Evolutionary conservation across 2,329 filamentous ascomycete species (phyloP), one percentile per base, ranked within the genome.

Genomic region (Colletotrichum ledebouriae): DNA sequence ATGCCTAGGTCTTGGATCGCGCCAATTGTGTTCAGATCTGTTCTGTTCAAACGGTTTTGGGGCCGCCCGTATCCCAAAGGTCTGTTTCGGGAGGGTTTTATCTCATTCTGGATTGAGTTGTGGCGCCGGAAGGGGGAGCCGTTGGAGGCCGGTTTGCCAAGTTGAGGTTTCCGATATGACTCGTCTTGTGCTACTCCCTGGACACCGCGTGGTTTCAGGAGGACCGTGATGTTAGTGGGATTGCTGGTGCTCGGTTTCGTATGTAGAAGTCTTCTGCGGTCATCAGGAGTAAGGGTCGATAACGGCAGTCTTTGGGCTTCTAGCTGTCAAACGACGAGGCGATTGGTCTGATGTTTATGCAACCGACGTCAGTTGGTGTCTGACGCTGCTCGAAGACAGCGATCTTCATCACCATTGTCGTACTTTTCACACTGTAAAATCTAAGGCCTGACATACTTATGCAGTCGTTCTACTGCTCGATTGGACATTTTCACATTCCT

Each of bases 171-270:
- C n/a, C 7, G 15, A 17, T 15, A 15, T 25, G 25, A 25, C 4
- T 25, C 29, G 25, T n/a, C 33, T 13, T 52, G 15, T 52, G 49
- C 29, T 52, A 52, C 29, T 15, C 22, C 25, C 25, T 15, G 15
- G 29, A n/a, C 22, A 29, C 41, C 58, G 41, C 34, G 49, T 55
- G 58, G 58, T 66, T 66, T 66, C 63, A 66, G 63, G 63, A 20
- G 29, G 41, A 39, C 53, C 41, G n/a, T 34, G 13, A 20, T 34
- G 39, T 29, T 46, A 12, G 55, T 20, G 6, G 39, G 20, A 17
- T 29, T 29, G 29, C 2, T 29, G 39, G 41, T 58, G 44, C 20
- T 22, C 13, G 22, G 15, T 39, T 25, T 46, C 4, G 55, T 17
- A 15, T 42, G n/a, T n/a, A 29, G 9, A 53, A 34, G n/a, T 53